phyloP scores from a whole-genome alignment of 2,329 filamentous ascomycete genomes.

The Zalaria sp. region DNA sequence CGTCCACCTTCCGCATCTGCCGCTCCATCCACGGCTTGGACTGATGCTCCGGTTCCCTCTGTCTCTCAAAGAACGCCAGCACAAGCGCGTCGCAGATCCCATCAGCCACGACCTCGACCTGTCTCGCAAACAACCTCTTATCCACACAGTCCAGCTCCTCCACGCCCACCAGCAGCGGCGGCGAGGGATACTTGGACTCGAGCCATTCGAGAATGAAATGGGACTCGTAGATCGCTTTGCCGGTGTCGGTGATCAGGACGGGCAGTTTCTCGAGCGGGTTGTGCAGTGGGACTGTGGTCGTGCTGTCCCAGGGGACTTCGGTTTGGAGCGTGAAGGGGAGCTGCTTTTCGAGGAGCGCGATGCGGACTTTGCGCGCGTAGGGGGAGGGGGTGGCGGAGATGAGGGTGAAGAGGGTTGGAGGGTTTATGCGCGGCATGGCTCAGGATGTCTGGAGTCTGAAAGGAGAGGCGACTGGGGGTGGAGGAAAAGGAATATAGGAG shows the following conservation, averaged over 20 bases:
- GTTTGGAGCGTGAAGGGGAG: conserved; percentile 26
- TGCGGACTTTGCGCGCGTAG: conserved; percentile 28
- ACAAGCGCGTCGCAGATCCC: conserved; percentile 24
- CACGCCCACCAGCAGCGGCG: conserved; percentile 11
- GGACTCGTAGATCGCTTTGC: conserved; percentile 20
- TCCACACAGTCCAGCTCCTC: conserved; percentile 9
- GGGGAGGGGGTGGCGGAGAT: conserved; percentile 23
- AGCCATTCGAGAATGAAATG: conserved; percentile 24
- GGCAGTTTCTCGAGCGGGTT: conserved; percentile 27
- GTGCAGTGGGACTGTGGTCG: conserved; percentile 23
- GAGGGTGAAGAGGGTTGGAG: conserved; percentile 12
- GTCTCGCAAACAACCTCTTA: conserved; percentile 16
- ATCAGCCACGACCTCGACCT: conserved; percentile 21
- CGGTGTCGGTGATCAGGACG: conserved; percentile 19
- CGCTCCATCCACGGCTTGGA: conserved; percentile 18
- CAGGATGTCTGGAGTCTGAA: too few relatives aligned
- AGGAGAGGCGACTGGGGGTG: too few relatives aligned
- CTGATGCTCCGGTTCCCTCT: conserved; percentile 14
- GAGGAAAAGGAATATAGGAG: too few relatives aligned
- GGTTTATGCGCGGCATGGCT: too few relatives aligned
- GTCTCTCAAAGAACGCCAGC: conserved; percentile 21
- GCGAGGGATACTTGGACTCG: conserved; percentile 18
- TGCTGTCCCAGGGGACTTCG: conserved; percentile 28
- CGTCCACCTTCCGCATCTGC: conserved; percentile 22
- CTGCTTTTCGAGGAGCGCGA: conserved; percentile 23